Conservation (phyloP, 306 rosid genomes). For the Castanea crenata region DNA sequence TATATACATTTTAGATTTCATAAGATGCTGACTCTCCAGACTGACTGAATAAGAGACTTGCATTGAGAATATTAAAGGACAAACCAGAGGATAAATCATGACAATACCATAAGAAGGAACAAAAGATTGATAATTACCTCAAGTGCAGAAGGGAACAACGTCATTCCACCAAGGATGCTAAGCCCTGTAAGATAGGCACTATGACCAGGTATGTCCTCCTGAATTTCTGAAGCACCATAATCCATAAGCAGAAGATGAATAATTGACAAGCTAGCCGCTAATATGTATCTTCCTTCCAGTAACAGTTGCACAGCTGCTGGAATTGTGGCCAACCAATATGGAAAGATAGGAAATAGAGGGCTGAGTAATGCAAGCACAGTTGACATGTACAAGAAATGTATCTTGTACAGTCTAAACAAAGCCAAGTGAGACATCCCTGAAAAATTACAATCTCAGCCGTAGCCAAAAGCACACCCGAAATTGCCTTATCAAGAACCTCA, state of each 20-base stretch:
- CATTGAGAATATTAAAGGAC: background rate
- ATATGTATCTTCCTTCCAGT: conserved; percentile 77
- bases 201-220: conserved; percentile 83
- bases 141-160: conserved; percentile 84
- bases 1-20: background rate
- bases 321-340: conserved; percentile 73
- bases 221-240: conserved; percentile 76
- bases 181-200: conserved; percentile 90
- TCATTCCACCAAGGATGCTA: conserved; percentile 97
- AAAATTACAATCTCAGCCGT: conserved; percentile 85
- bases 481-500: conserved; percentile 90
- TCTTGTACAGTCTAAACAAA: conserved; percentile 66
- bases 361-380: conserved; percentile 78
- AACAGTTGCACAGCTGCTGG: conserved; percentile 82
- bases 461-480: conserved; percentile 84
- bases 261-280: conserved; percentile 49
- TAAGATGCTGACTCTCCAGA: background rate
- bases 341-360: conserved; percentile 81
- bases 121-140: conserved; percentile 51
- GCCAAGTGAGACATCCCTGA: conserved; percentile 97
- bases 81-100: background rate
- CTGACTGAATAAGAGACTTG: background rate
- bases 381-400: conserved; percentile 92
- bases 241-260: conserved; percentile 83
- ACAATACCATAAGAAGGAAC: background rate